These are phyloP conservation scores for Xylariaceae sp. DNA, from an alignment of 2,329 filamentous ascomycete genomes.

Conservation along the genomic window DNA sequence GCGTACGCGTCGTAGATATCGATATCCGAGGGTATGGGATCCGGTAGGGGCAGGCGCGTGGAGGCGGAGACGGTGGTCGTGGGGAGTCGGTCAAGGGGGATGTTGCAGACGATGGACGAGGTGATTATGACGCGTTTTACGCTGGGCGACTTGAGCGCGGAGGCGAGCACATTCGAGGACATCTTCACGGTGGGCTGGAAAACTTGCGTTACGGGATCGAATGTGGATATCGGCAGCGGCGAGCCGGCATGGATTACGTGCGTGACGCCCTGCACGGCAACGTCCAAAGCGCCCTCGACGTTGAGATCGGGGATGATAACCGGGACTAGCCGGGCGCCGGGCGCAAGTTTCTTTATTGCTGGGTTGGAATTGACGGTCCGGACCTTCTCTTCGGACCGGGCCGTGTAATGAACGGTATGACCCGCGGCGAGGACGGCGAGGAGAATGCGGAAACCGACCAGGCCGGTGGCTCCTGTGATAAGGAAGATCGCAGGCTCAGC, in stretches of 20 bases:
- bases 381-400: conserved; percentile 27
- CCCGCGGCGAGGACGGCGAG: conserved; percentile 25
- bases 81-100: conserved; percentile 10
- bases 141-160: conserved; percentile 23
- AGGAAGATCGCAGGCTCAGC: conserved; percentile 15
- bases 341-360: conserved; percentile 17
- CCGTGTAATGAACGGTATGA: conserved; percentile 27
- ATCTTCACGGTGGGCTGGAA: conserved; percentile 27
- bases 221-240: conserved; percentile 21
- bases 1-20: conserved; percentile 22
- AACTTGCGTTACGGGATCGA: conserved; percentile 20
- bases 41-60: conserved; percentile 22
- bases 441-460: conserved; percentile 31
- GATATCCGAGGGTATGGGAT: conserved; percentile 19
- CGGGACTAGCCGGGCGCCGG: conserved; percentile 21
- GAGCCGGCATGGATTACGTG: conserved; percentile 29
- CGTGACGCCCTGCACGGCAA: conserved; percentile 24
- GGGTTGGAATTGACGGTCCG: conserved; percentile 25
- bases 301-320: conserved; percentile 26
- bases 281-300: conserved; percentile 26
- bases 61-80: conserved; percentile 16
- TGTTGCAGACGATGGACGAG: conserved; percentile 27
- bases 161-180: conserved; percentile 15
- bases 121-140: conserved; percentile 28
- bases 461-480: conserved; percentile 29